Percentiles rank a stretch among this genome's conserved stretches.
Evolutionary conservation across 345 rosid genomes (phyloP).

Genomic region (Arabidopsis arenosa): DNA sequence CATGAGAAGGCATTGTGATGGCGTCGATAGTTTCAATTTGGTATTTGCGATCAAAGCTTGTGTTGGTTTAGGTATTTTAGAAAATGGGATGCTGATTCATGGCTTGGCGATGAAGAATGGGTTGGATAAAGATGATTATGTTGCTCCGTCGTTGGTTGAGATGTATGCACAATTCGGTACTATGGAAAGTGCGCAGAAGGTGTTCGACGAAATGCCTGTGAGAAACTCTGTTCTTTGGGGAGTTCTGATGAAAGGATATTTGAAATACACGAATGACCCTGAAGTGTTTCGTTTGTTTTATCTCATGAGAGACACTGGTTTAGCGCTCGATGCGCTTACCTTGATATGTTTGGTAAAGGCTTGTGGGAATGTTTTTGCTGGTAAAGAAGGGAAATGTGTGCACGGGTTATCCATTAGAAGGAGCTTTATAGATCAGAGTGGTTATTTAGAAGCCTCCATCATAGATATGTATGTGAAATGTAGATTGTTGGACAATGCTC

Average conservation of each 20-base stretch:
- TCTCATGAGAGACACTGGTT: constrained; percentile 51
- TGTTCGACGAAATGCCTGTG: constrained; percentile 61
- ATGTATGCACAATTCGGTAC: constrained; percentile 50
- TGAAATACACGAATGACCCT: constrained; percentile 44
- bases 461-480: constrained; percentile 63
- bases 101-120: constrained; percentile 50
- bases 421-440: constrained; percentile 42
- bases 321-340: constrained; percentile 46
- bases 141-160: constrained; percentile 54
- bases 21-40: constrained; percentile 56
- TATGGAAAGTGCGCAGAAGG: constrained; percentile 49
- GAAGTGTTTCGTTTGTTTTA: constrained; percentile 51
- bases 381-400: constrained; percentile 54
- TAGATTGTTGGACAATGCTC: constrained; percentile 45
- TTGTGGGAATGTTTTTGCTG: constrained; percentile 51
- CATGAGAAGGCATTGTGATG: constrained; percentile 46
- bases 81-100: constrained; percentile 47
- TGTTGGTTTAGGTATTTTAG: constrained; percentile 30
- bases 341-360: constrained; percentile 53
- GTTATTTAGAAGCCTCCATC: constrained; percentile 49
- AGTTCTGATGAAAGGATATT: constrained; percentile 59
- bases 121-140: constrained; percentile 49
- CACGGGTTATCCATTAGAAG: constrained; percentile 52
- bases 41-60: constrained; percentile 58
- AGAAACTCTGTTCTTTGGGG: constrained; percentile 65